A percentile compares a stretch with the other conserved stretches of the same genome.
Conservation (phyloP, 2,329 filamentous ascomycete species). For the Pyrenophora tritici-repentis region DNA sequence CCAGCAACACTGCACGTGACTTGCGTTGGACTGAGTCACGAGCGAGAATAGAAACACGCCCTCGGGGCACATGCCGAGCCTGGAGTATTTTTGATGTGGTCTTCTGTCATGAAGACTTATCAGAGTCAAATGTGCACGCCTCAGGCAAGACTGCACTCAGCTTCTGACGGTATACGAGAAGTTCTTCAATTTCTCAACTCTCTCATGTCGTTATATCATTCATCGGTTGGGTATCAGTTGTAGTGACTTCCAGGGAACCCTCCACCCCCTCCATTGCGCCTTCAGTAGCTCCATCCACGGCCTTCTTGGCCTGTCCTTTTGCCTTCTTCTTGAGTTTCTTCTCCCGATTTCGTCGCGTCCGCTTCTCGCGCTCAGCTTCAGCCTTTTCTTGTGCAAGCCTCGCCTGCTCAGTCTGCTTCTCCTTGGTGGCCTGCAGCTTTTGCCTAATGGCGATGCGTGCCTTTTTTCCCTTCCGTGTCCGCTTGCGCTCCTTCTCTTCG, state of each 20-base stretch:
- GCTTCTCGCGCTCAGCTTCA: slow-evolving; percentile 43
- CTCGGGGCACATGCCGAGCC: too few species aligned
- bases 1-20: background rate
- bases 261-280: background rate
- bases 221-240: background rate
- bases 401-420: slow-evolving; percentile 32
- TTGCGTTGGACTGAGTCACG: background rate
- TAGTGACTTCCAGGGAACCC: background rate
- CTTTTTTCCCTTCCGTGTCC: slow-evolving; percentile 44
- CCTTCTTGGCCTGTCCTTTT: slow-evolving; percentile 42
- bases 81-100: too few species aligned
- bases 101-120: too few species aligned
- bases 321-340: slow-evolving; percentile 48
- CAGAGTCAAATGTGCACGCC: too few species aligned
- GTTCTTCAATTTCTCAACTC: background rate
- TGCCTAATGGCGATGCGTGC: slow-evolving; percentile 41
- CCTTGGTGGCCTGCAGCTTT: slow-evolving; percentile 34
- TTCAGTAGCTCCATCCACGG: slow-evolving; percentile 11
- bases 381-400: slow-evolving; percentile 39
- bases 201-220: slow-evolving; percentile 1
- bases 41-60: background rate
- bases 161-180: too few species aligned
- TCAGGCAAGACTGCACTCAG: too few species aligned
- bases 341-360: slow-evolving; percentile 44
- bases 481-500: slow-evolving; percentile 31